Conservation (phyloP, 2,329 filamentous ascomycete genomes). For the Phoma sp. region DNA sequence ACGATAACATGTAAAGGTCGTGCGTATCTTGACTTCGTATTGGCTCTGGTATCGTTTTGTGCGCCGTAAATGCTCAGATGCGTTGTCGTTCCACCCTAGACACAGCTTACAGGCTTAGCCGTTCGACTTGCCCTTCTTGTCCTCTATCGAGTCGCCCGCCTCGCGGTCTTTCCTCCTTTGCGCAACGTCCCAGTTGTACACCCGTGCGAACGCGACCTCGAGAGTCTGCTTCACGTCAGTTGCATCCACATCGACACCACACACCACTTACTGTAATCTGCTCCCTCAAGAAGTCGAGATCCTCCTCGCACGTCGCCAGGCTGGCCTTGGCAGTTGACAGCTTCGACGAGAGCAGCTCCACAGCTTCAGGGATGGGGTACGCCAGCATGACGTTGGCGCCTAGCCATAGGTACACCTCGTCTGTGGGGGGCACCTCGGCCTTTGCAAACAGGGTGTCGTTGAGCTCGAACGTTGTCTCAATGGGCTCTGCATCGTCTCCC, state of each 20-base stretch:
- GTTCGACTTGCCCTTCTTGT: slow-evolving; percentile 41
- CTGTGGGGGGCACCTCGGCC: slow-evolving; percentile 78
- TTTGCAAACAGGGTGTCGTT: slow-evolving; percentile 96
- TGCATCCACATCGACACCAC: too few relatives aligned
- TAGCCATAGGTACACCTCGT: slow-evolving; percentile 98
- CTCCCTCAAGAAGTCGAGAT: slow-evolving; percentile 91
- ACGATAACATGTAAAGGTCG: neutral
- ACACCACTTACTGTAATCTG: slow-evolving; percentile 80
- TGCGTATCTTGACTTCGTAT: neutral
- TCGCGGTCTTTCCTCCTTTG: slow-evolving; percentile 93
- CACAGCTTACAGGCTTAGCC: slow-evolving; percentile 19
- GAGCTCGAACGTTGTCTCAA: slow-evolving; percentile 93
- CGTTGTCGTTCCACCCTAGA: neutral
- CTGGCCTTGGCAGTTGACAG: slow-evolving; percentile 79
- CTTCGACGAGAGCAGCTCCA: slow-evolving; percentile 78
- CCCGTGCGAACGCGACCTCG: slow-evolving; percentile 92
- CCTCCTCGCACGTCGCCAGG: slow-evolving; percentile 89
- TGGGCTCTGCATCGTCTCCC: slow-evolving; percentile 71
- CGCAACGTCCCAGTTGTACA: slow-evolving; percentile 99
- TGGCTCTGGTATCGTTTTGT: slow-evolving; percentile 12
- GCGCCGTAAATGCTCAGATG: slow-evolving; percentile 5
- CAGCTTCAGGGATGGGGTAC: slow-evolving; percentile 88
- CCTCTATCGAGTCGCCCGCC: slow-evolving; percentile 53
- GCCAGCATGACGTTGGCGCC: slow-evolving; percentile 98
- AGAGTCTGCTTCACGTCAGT: slow-evolving; percentile 69